phyloP scores from a whole-genome alignment of 169 alveolate genomes.

The Plasmodium coatneyi region DNA sequence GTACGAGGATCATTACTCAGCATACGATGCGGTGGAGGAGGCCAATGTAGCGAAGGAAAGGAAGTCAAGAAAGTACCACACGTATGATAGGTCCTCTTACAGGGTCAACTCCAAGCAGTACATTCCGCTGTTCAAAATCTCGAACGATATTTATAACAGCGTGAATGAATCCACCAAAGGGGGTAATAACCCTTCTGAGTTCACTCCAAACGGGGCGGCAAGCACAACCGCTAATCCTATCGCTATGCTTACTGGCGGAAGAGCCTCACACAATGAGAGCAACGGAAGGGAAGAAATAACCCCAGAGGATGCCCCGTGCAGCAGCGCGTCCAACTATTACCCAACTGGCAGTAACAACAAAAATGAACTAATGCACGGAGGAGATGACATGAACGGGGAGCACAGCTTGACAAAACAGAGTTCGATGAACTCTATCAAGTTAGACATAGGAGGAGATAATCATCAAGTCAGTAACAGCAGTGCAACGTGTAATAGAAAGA shows the following conservation, averaged over 20 bases:
- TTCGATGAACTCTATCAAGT: background rate
- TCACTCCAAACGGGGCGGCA: background rate
- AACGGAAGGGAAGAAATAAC: background rate
- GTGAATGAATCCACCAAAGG: background rate
- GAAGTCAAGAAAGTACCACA: conserved; percentile 17
- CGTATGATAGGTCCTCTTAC: conserved; percentile 5
- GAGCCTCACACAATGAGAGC: background rate
- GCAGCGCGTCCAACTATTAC: background rate
- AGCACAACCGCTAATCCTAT: background rate
- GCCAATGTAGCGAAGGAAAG: background rate
- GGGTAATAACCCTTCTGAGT: background rate
- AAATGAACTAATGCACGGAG: background rate
- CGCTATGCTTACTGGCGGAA: background rate
- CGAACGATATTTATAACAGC: conserved; percentile 5
- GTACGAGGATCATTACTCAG: conserved; percentile 23
- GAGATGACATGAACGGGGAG: background rate
- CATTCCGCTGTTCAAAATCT: conserved; percentile 11
- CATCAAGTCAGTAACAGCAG: background rate
- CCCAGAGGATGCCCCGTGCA: background rate
- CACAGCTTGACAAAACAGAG: background rate
- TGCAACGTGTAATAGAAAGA: background rate
- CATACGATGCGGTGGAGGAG: background rate
- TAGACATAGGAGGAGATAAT: background rate
- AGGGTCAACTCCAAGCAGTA: conserved; percentile 18
- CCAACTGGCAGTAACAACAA: background rate